Evolutionary conservation across 2,329 filamentous ascomycete genomes (phyloP), one percentile per base, ranked within the genome.

Genomic region (Pseudocercospora fuligena): DNA sequence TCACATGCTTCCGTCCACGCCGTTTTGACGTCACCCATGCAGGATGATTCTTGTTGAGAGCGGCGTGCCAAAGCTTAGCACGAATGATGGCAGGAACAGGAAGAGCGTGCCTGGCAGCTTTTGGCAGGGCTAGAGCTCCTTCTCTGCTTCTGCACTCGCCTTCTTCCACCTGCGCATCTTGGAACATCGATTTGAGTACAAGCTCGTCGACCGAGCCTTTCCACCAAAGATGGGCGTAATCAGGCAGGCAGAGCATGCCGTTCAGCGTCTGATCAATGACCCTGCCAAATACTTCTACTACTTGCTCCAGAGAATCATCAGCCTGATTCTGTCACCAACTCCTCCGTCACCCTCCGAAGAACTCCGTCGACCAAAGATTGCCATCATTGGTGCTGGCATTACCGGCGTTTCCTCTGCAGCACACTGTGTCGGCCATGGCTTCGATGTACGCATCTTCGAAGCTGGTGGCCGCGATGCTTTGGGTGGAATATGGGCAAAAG

Each of bases 391-490:
- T 7, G 82, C 82, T 47, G 82, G 82, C 7, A 83, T 96, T 6
- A 56, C 51, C 5, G 51, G 51, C 23, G 51, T 56, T 4, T 56
- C 51, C 12, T 88, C 92, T 7, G 93, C 93, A 0, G 88, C 91
- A 1, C 92, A 96, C 77, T 93, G 91, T 75, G 88, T 94, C 40
- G 92, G 92, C 1, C 91, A 95, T 86, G 92, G 92, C 53, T 94
- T 94, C 71, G 91, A 95, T 69, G 90, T 93, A 6, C 85, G 86
- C 21, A 87, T 96, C 46, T 96, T 96, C 70, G 92, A 96, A 76
- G 87, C 88, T 7, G 90, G 90, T 0, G 79, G 84, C 3, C 83
- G 88, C 69, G 85, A 91, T 16, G 83, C 87, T 25, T 78, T 96
- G 0, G 75, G 74, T 12, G 74, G 74, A n/a, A 76, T 77, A 31